Conservation (phyloP, 176 grass and related monocot genomes). For the Rhynchospora tenuis region DNA sequence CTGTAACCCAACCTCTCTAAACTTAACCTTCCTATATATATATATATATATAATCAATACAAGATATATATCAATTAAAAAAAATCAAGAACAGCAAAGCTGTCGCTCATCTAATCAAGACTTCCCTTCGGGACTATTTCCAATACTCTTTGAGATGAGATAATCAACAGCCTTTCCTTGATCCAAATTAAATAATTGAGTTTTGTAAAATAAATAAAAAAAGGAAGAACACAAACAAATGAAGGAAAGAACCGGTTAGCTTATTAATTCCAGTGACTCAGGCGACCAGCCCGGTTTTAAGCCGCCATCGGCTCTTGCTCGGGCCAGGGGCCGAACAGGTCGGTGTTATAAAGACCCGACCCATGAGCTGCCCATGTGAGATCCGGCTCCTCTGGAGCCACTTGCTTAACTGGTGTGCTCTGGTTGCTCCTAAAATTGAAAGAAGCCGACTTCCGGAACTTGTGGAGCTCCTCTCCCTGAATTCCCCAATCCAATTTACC, state of each 20-base stretch:
- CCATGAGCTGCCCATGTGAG: slow-evolving; percentile 66
- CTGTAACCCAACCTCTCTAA: slow-evolving; percentile 2
- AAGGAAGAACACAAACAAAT: slow-evolving; percentile 64
- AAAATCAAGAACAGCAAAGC: slow-evolving; percentile 37
- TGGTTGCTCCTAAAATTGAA: slow-evolving; percentile 56
- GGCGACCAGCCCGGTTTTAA: slow-evolving; percentile 22
- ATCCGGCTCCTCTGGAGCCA: slow-evolving; percentile 60
- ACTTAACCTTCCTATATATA: slow-evolving; percentile 13
- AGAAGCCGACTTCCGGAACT: slow-evolving; percentile 83
- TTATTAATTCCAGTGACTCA: slow-evolving; percentile 29
- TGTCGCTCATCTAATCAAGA: slow-evolving; percentile 45
- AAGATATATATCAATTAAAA: slow-evolving; percentile 17
- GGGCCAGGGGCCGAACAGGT: slow-evolving; percentile 69
- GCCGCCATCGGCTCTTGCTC: slow-evolving; percentile 81
- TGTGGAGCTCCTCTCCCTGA: slow-evolving; percentile 93
- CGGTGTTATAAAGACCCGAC: slow-evolving; percentile 37
- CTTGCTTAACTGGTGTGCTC: slow-evolving; percentile 38
- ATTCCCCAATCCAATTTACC: slow-evolving; percentile 92
- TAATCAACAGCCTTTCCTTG: slow-evolving; percentile 52
- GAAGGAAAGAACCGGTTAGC: slow-evolving; percentile 95
- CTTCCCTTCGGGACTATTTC: slow-evolving; percentile 72
- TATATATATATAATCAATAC: slow-evolving; percentile 38
- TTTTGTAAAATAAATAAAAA: slow-evolving; percentile 65
- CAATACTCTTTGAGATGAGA: slow-evolving; percentile 43
- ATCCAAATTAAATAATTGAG: slow-evolving; percentile 28